Percentiles rank a stretch among this genome's conserved stretches.
Evolutionary conservation across 371 early-diverging fungal species (phyloP).

Genomic region (Zychaea mexicana): DNA sequence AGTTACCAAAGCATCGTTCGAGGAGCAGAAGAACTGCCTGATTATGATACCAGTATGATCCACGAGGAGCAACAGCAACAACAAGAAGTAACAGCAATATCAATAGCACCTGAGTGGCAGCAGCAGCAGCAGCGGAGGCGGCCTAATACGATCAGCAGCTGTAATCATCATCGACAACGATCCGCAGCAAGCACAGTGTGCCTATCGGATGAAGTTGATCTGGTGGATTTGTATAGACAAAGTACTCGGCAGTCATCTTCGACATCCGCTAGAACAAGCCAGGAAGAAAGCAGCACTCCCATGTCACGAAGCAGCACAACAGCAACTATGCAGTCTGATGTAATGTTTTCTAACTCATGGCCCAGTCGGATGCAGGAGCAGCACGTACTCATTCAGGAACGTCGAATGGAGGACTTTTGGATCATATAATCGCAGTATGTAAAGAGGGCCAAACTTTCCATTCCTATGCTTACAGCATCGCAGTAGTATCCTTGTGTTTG

Average conservation of each 20-base stretch:
- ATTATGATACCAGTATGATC: slow-evolving; percentile 19
- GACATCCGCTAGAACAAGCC: not conserved
- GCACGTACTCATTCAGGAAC: slow-evolving; percentile 9
- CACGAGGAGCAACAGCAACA: not conserved
- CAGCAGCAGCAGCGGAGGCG: not conserved
- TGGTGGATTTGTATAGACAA: slow-evolving; percentile 2
- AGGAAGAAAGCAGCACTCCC: too few relatives aligned
- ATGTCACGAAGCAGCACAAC: not conserved
- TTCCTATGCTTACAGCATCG: too few relatives aligned
- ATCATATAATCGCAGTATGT: not conserved
- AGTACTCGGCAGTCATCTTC: not conserved
- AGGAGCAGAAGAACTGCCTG: slow-evolving; percentile 31
- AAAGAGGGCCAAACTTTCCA: too few relatives aligned
- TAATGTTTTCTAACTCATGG: not conserved
- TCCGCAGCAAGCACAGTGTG: too few relatives aligned
- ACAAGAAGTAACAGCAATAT: too few relatives aligned
- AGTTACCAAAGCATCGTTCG: slow-evolving; percentile 25
- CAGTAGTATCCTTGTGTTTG: too few relatives aligned
- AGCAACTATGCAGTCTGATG: too few relatives aligned
- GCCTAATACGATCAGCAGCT: not conserved
- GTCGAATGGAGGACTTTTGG: slow-evolving; percentile 12
- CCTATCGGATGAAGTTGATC: slow-evolving; percentile 6
- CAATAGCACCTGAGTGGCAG: too few relatives aligned
- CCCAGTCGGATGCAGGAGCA: not conserved
- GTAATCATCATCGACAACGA: not conserved